Base-by-base conservation (phyloP, 257 asterid genomes). In the Solanum piurae region DNA sequence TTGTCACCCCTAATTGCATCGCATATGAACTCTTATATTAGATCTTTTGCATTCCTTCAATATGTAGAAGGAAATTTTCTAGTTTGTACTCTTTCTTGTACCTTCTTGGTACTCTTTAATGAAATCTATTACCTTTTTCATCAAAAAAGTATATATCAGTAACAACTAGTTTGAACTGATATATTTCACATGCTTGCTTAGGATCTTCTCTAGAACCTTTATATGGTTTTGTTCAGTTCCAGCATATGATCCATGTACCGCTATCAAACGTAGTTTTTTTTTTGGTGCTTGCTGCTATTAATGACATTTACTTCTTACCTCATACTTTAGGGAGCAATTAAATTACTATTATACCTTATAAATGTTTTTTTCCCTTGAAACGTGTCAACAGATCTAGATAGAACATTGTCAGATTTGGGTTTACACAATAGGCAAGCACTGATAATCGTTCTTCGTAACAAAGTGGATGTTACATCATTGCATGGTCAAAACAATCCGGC, bases 351-450 rank as follows among this genome's bases (percentile, higher is more conserved):
- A 14, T 82, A 18, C 86, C 69, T 49, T 23, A 31, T 29, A 49
- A 12, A 18, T 49, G 55, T 10, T 36, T 11, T 29, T 46, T 20
- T 49, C 33, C 55, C 86, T 33, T 82, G 68, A 82, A 82, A 82
- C 83, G 42, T 86, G 68, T 34, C 52, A 85, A 66, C 95, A 97
- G 99, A 97, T 87, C 88, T 97, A 90, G 88, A 87, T 86, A 90
- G 88, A 89, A 91, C 95, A 36, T 88, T 97, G 86, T 90, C 94
- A 87, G 98, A 95, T 72, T 88, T 97, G 94, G 96, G 94, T 71
- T 91, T 97, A 86, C 89, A 58, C 87, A 91, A 93, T 86, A 94
- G 99, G 90, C 99, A 97, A 85, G 95, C 99, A 88, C 87, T 97
- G 76, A 42, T 95, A 44, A 96, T 95, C 77, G 94, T 97, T 91